Evolutionary conservation across 2,329 filamentous ascomycete genomes (phyloP), one percentile per base, ranked within the genome.

Genomic region (Penicillium sp.): DNA sequence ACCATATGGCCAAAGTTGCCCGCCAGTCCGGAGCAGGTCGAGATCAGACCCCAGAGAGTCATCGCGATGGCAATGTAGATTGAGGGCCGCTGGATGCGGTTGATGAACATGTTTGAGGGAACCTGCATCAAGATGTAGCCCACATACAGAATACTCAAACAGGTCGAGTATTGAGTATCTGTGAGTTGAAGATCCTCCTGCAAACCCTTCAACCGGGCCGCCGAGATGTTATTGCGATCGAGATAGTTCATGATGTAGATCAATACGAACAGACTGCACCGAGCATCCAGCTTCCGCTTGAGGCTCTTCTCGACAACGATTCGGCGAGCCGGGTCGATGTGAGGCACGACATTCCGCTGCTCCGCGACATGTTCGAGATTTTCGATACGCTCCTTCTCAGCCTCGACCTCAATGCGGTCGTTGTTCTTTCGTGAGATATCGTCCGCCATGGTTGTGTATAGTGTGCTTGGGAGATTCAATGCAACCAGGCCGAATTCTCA

Each of bases 31-130:
- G 82, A 85, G 11, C 85, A 75, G 0, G 83, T 87, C 3, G 85
- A 87, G 57, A 89, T 80, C 13, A 87, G 69, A 51, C 87, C 86
- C 86, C 87, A 89, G 11, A 86, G 64, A 1, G 79, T 75, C 80
- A 82, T 82, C 45, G 76, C 78, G 7, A 80, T 75, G 0, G 79
- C 79, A 4, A 79, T 78, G n/a, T 73, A 73, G n/a, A 76, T 75
- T 68, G 79, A 82, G 1, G 73, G 76, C 19, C 81, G 71, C 72
- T 79, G 79, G 60, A 78, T 78, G 6, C 76, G 77, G 33, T 80
- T 80, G 55, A 83, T 73, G 56, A 80, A 75, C 30, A 83, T 69
- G 63, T 82, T 82, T 22, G 78, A 80, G 0, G 80, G 81, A 0
- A 82, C 73, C 58, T 82, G 80, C 6, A 79, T 75, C 55, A 81